A percentile compares a stretch with the other conserved stretches of the same genome.
These are phyloP conservation scores for Coemansia sp. DNA, from an alignment of 192 early-diverging fungal genomes.

Conservation along the genomic window DNA sequence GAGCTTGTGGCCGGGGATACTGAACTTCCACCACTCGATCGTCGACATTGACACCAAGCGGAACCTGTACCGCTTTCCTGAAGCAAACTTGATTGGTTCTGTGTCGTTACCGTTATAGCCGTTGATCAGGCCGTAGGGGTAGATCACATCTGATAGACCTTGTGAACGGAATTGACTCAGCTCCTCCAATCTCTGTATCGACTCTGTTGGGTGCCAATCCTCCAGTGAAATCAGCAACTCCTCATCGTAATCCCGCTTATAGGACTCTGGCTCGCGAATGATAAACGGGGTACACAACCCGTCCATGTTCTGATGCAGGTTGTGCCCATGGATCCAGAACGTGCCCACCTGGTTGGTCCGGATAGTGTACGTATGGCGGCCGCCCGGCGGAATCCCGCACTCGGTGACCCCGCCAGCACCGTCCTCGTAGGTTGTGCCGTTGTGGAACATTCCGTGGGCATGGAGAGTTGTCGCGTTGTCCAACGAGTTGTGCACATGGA, in stretches of 20 bases:
- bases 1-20: constrained; percentile 72
- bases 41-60: constrained; percentile 71
- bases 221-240: constrained; percentile 60
- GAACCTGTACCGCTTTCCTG: constrained; percentile 76
- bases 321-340: constrained; percentile 78
- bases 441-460: constrained; percentile 70
- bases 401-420: constrained; percentile 65
- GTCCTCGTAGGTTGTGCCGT: constrained; percentile 62
- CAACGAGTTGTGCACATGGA: constrained; percentile 39
- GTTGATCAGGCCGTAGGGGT: constrained; percentile 50
- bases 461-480: constrained; percentile 57
- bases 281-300: constrained; percentile 68
- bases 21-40: constrained; percentile 61
- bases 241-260: constrained; percentile 56
- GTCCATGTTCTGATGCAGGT: constrained; percentile 66
- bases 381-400: constrained; percentile 62
- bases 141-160: constrained; percentile 7
- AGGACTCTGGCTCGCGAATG: constrained; percentile 47
- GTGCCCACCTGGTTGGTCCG: constrained; percentile 66
- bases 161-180: constrained; percentile 18
- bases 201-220: constrained; percentile 59
- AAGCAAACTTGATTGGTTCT: constrained; percentile 53
- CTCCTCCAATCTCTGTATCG: constrained; percentile 19
- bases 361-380: constrained; percentile 61
- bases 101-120: constrained; percentile 50